Conservation (phyloP, 139 green algal species). For the Spirogloea muscicola region DNA sequence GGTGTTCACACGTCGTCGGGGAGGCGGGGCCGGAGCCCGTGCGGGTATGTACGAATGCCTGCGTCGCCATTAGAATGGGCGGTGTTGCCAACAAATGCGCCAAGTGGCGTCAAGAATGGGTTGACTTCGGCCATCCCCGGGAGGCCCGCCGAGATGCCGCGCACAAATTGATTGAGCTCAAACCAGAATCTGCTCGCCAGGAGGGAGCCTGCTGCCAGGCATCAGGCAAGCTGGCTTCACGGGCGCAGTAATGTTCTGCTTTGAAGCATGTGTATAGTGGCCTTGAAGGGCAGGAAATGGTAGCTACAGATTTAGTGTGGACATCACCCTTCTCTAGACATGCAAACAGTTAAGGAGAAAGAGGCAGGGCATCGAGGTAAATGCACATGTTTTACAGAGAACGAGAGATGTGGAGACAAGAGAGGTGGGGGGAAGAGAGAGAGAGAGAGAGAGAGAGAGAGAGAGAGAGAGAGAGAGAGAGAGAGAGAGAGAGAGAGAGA, state of each 20-base stretch:
- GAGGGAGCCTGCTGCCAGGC: background rate
- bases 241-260: background rate
- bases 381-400: background rate
- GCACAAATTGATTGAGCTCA: background rate
- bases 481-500: background rate
- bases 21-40: conserved; percentile 5
- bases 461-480: background rate
- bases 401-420: background rate
- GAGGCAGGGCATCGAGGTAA: background rate
- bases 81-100: conserved; percentile 26
- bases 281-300: background rate
- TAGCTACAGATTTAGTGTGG: no score
- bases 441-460: background rate
- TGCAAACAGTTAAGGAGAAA: background rate
- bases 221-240: background rate
- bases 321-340: background rate
- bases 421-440: background rate
- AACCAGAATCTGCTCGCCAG: conserved; percentile 39
- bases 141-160: background rate
- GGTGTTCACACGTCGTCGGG: conserved; percentile 2
- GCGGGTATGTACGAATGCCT: conserved; percentile 31
- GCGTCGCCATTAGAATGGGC: conserved; percentile 36
- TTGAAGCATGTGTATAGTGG: background rate
- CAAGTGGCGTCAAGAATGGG: conserved; percentile 7
- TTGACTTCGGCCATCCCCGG: background rate